Base-by-base conservation (phyloP, 2,329 filamentous ascomycete species). In the Alternaria triticimaculans region DNA sequence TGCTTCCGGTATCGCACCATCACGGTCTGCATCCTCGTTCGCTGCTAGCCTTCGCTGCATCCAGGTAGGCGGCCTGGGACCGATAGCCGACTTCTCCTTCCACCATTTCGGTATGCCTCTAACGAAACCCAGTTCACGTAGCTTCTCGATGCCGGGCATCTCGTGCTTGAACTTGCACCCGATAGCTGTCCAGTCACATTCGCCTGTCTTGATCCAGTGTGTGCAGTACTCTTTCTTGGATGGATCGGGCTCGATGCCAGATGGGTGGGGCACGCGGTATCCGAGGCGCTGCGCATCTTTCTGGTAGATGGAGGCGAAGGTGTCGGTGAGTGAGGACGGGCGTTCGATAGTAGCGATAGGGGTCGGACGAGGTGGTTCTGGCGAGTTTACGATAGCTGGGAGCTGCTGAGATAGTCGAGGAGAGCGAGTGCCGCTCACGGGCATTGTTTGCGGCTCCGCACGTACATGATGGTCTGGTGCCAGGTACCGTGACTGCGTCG, bases 111-210 rank as follows among this genome's bases (percentile, higher is more conserved):
- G 88, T 15, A 85, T 79, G 3, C 81, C 79, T 9, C 66, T 44
- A 3, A 80, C 80, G 55, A 97, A 86, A 0, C 94, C 94, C 3
- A 97, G 84, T 7, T 86, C 84, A 46, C 87, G 82, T 70, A 96
- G 87, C 1, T 89, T 92, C 0, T 84, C 82, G 55, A 84, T 84
- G 67, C 94, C 89, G 0, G 94, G 94, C 91, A 97, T 97, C 77
- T 96, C 92, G 78, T 97, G 94, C 82, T 94, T 95, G 84, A 89
- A 97, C 68, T 90, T 89, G 82, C 94, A 97, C 0, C 94, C 94
- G 74, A 94, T 90, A 77, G 96, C 92, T 4, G 87, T 89, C 78
- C 93, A 97, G 65, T 91, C 91, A 77, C 94, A 97, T 46, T 92
- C 88, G 20, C 93, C 94, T 62, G 92, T 90, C 71, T 92, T 90